Base-by-base conservation (phyloP, 2,329 filamentous ascomycete species). In the Hirsutella minnesotensis region DNA sequence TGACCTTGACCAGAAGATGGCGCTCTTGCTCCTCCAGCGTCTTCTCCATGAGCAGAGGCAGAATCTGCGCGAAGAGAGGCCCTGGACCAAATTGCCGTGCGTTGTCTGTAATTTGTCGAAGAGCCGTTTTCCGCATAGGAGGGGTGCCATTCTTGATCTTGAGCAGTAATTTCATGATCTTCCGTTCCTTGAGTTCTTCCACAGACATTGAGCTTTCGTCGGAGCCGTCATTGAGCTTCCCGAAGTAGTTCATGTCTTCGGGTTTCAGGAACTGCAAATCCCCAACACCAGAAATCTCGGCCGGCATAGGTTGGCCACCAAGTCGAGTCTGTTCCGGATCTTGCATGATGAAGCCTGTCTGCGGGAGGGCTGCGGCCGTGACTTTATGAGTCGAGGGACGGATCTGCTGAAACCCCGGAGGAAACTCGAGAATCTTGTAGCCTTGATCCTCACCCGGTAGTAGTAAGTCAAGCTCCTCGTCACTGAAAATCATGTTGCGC, bases 121-220 rank as follows among this genome's bases (percentile, higher is more conserved):
- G 75, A 20, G 92, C 92, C 30, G 92, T 98, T 73, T 98, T 98
- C 66, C 92, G 77, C 92, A 96, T 96, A 0, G 92, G 90, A 21
- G 92, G 92, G 34, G 92, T 96, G 56, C 92, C 92, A 60, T 98
- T 98, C 76, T 98, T 98, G 71, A 98, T 90, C 67, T 98, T 98
- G 44, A 98, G 74, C 38, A 98, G 71, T 43, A 98, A 68, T 51
- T 92, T 77, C 92, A 98, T 96, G 58, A 98, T 98, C 67, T 98
- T 98, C 48, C 92, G 78, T 65, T 98, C 90, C 65, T 98, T 96
- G 41, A 98, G 68, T 56, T 98, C 90, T 39, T 98, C 92, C 9
- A 98, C 88, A 18, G 82, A 89, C 65, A 98, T 77, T 19, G 80
- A 75, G 53, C 90, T 94, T 65, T 98, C 92, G 53, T 96, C 88